Percentiles rank a stretch among this genome's conserved stretches.
Conservation (phyloP, 2,329 filamentous ascomycete genomes). For the Colletotrichum acutatum region DNA sequence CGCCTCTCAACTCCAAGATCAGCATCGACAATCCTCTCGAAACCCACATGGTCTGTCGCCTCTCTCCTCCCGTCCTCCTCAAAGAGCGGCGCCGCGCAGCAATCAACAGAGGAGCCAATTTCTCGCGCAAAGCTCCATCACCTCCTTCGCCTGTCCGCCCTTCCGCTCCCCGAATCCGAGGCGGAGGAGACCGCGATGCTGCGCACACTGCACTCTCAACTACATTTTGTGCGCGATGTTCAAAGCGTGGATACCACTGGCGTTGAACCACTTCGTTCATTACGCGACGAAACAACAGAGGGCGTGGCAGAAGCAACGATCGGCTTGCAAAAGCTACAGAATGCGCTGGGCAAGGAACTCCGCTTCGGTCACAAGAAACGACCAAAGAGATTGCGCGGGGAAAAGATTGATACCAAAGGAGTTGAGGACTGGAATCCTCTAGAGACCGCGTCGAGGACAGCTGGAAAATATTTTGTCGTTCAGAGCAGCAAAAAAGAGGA, state of each 20-base stretch:
- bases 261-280: conserved; percentile 78
- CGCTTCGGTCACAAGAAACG: conserved; percentile 65
- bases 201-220: conserved; percentile 79
- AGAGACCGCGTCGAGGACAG: conserved; percentile 71
- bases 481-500: conserved; percentile 60
- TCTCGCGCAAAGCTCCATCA: conserved; percentile 79
- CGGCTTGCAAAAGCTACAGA: conserved; percentile 65
- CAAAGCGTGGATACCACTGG: conserved; percentile 80
- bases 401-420: conserved; percentile 52
- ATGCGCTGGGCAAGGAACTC: conserved; percentile 69
- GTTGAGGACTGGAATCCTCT: conserved; percentile 78
- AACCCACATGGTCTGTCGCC: conserved; percentile 85
- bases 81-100: conserved; percentile 40
- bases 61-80: conserved; percentile 70
- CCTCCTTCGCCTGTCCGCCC: conserved; percentile 87
- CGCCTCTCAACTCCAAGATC: conserved; percentile 2
- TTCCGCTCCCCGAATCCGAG: conserved; percentile 74
- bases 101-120: conserved; percentile 56
- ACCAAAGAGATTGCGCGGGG: conserved; percentile 49
- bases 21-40: conserved; percentile 62
- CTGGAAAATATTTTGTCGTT: conserved; percentile 82
- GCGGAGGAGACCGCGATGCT: conserved; percentile 79
- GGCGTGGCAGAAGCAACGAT: conserved; percentile 68
- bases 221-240: conserved; percentile 90
- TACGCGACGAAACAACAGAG: conserved; percentile 80